A percentile compares a stretch with the other conserved stretches of the same genome.
phyloP scores from a whole-genome alignment of 352 stramenopile species.

The Globisporangium acanthophoron region DNA sequence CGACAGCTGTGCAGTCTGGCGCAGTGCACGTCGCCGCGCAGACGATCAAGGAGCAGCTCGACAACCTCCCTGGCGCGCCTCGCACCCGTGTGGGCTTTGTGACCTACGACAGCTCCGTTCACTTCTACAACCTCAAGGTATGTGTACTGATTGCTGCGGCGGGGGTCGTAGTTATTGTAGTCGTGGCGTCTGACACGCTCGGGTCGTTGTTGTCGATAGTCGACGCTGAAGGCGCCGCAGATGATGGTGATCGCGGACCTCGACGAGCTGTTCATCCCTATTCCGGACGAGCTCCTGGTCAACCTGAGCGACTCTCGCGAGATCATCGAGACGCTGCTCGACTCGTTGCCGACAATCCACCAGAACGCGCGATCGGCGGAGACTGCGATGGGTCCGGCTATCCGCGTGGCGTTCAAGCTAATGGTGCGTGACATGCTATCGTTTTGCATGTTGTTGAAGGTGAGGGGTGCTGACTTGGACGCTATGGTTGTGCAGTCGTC shows the following conservation, averaged over 20 bases:
- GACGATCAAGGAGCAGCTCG: conserved; percentile 80
- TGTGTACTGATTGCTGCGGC: not conserved
- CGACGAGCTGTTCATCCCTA: conserved; percentile 88
- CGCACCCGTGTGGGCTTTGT: conserved; percentile 83
- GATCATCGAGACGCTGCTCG: conserved; percentile 94
- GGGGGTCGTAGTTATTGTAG: not conserved
- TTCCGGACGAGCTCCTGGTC: conserved; percentile 96
- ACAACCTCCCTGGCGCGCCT: conserved; percentile 65
- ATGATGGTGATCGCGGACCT: conserved; percentile 89
- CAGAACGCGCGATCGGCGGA: conserved; percentile 74
- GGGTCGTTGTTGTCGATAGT: conserved; percentile 19
- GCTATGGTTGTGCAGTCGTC: conserved; percentile 39
- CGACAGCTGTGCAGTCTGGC: conserved; percentile 60
- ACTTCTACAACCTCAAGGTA: conserved; percentile 90
- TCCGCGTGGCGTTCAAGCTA: conserved; percentile 96
- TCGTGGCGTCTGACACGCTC: conserved; percentile 4
- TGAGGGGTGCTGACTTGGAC: conserved; percentile 12
- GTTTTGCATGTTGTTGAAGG: not conserved
- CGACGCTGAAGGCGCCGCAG: conserved; percentile 75
- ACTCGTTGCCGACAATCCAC: conserved; percentile 91
- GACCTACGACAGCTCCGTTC: conserved; percentile 79
- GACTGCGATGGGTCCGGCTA: conserved; percentile 74
- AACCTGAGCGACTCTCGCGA: conserved; percentile 94
- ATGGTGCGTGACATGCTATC: conserved; percentile 86
- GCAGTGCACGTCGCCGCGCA: conserved; percentile 63